A percentile compares a stretch with the other conserved stretches of the same genome.
Evolutionary conservation across 371 early-diverging fungal species (phyloP).

Genomic region (Actinomucor elegans): DNA sequence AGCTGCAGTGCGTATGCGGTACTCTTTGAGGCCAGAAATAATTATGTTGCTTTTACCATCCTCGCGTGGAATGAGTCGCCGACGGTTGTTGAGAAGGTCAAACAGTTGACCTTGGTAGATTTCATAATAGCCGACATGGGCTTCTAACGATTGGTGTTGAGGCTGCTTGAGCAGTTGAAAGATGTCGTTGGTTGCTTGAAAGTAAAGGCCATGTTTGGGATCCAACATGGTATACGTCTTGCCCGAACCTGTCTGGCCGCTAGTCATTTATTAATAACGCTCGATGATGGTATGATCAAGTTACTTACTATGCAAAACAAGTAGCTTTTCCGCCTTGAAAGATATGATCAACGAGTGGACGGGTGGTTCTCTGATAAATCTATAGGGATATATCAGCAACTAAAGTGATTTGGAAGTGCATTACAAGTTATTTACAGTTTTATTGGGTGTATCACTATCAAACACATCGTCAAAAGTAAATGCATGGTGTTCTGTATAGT

Average conservation of each 20-base stretch:
- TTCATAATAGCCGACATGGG: constrained; percentile 92
- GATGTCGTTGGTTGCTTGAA: constrained; percentile 89
- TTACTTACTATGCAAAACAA: constrained; percentile 90
- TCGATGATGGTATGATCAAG: constrained; percentile 19
- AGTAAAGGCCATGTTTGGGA: constrained; percentile 81
- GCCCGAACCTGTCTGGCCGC: constrained; percentile 97
- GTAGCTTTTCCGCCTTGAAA: constrained; percentile 75
- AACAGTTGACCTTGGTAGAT: constrained; percentile 96
- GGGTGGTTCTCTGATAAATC: constrained; percentile 8
- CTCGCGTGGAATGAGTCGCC: constrained; percentile 87
- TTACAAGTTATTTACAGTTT: constrained; percentile 21
- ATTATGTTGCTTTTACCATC: constrained; percentile 93
- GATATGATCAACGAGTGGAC: not conserved
- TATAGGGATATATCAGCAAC: constrained; percentile 53
- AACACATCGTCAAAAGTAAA: constrained; percentile 98
- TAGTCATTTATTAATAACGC: constrained; percentile 23
- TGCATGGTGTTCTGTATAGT: constrained; percentile 89
- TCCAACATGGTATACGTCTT: constrained; percentile 99
- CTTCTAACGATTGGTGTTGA: constrained; percentile 69
- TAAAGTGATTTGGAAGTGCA: too few species aligned
- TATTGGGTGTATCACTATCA: constrained; percentile 80
- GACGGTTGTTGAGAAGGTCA: constrained; percentile 88
- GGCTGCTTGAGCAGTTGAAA: constrained; percentile 69
- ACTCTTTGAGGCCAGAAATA: constrained; percentile 84
- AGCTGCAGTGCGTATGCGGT: constrained; percentile 73